phyloP scores from a whole-genome alignment of 306 rosid genomes.

The Chamaecrista fasciculata region DNA sequence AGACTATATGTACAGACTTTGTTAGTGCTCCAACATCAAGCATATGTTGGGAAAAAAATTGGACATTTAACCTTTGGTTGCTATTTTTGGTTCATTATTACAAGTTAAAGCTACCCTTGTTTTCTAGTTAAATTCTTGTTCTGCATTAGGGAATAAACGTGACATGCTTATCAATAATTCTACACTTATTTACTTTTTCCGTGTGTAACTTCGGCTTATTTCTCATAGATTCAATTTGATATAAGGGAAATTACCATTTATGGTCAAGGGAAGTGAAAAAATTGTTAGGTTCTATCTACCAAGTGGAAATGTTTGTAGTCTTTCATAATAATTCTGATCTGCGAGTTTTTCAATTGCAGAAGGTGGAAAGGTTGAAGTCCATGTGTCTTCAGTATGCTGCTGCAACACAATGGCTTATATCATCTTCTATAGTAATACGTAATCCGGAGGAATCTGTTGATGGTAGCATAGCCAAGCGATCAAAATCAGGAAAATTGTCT shows the following conservation, averaged over 20 bases:
- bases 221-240: background rate
- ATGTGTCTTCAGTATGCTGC: constrained; percentile 92
- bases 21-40: background rate
- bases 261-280: background rate
- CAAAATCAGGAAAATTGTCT: constrained; percentile 45
- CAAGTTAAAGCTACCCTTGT: background rate
- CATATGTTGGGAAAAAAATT: background rate
- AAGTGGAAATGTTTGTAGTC: background rate
- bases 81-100: background rate
- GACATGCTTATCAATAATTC: background rate
- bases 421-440: constrained; percentile 62
- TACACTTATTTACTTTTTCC: background rate
- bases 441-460: constrained; percentile 46
- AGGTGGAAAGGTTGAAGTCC: constrained; percentile 77
- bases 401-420: constrained; percentile 86
- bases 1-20: background rate
- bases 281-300: constrained; percentile 1
- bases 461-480: constrained; percentile 47
- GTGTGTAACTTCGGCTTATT: background rate
- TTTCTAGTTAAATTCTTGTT: background rate
- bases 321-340: constrained; percentile 21
- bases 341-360: constrained; percentile 53
- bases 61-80: background rate
- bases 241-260: background rate
- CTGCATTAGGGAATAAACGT: background rate